phyloP scores from a whole-genome alignment of 345 rosid species.

The Populus alba region DNA sequence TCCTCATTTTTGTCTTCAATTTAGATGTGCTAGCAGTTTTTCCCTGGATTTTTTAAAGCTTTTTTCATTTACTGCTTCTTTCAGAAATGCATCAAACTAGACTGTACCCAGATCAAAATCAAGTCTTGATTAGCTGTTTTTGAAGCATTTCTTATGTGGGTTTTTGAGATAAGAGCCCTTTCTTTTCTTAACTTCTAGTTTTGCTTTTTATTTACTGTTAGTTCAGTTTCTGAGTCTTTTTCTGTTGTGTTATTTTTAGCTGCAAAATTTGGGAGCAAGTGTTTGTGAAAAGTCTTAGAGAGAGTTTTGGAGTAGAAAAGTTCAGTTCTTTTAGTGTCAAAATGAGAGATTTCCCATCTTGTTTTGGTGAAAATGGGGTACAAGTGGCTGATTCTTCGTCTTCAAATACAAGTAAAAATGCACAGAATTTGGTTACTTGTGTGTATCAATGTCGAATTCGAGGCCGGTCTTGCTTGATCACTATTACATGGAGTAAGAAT shows the following conservation, averaged over 20 bases:
- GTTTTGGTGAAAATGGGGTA: slow-evolving; percentile 90
- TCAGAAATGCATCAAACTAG: slow-evolving; percentile 15
- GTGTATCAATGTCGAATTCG: slow-evolving; percentile 69
- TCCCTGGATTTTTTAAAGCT: slow-evolving; percentile 5
- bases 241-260: slow-evolving; percentile 26
- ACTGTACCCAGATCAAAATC: slow-evolving; percentile 32
- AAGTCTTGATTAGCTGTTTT: slow-evolving; percentile 23
- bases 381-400: slow-evolving; percentile 82
- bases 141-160: slow-evolving; percentile 28
- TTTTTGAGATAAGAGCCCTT: slow-evolving; percentile 32
- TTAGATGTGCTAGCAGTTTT: slow-evolving; percentile 4
- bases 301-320: slow-evolving; percentile 17
- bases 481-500: slow-evolving; percentile 78
- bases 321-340: slow-evolving; percentile 19
- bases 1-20: slow-evolving; percentile 37
- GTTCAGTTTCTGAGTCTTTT: slow-evolving; percentile 10
- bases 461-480: slow-evolving; percentile 65
- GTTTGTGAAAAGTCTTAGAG: slow-evolving; percentile 36
- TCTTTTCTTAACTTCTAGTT: slow-evolving; percentile 9
- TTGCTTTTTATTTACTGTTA: neutral
- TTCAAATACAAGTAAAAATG: slow-evolving; percentile 50
- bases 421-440: slow-evolving; percentile 75
- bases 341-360: slow-evolving; percentile 96
- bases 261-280: slow-evolving; percentile 23
- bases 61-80: neutral